phyloP scores from a whole-genome alignment of 1,284 basidiomycete genomes.

The Leccinum pachyderme region DNA sequence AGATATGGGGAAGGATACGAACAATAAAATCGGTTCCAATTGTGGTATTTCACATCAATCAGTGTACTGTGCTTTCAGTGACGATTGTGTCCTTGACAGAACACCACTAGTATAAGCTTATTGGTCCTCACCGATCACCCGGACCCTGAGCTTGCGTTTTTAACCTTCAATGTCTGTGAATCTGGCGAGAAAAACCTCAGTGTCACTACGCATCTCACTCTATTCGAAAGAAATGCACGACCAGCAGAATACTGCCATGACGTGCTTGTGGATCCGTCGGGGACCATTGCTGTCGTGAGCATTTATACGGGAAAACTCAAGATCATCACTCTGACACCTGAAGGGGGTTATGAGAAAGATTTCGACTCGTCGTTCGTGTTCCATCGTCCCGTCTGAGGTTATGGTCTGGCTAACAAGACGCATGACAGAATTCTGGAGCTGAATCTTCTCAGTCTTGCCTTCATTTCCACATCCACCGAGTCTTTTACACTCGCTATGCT shows the following conservation, averaged over 20 bases:
- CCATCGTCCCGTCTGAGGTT: not conserved
- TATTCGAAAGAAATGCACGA: slow-evolving; percentile 56
- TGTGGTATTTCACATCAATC: slow-evolving; percentile 38
- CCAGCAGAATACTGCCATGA: slow-evolving; percentile 67
- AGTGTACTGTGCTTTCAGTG: slow-evolving; percentile 2
- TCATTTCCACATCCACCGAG: slow-evolving; percentile 50
- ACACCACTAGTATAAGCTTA: slow-evolving; percentile 48
- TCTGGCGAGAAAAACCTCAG: slow-evolving; percentile 38
- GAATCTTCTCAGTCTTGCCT: slow-evolving; percentile 69
- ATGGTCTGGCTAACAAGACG: slow-evolving; percentile 8
- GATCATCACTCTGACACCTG: slow-evolving; percentile 49
- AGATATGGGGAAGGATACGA: slow-evolving; percentile 66
- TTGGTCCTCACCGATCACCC: slow-evolving; percentile 71
- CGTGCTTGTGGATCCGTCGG: slow-evolving; percentile 58
- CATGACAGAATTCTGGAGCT: slow-evolving; percentile 65
- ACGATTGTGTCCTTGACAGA: slow-evolving; percentile 32
- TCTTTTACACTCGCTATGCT: slow-evolving; percentile 64
- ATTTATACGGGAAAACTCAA: slow-evolving; percentile 70
- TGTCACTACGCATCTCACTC: slow-evolving; percentile 42
- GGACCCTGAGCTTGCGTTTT: slow-evolving; percentile 63
- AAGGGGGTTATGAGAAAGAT: slow-evolving; percentile 50
- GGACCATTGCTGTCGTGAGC: slow-evolving; percentile 58
- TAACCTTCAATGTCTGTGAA: slow-evolving; percentile 46
- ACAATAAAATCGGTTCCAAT: slow-evolving; percentile 53
- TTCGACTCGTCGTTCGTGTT: slow-evolving; percentile 64